These are phyloP conservation scores for Naganishia sp. DNA, from an alignment of 1,284 basidiomycete genomes.

Conservation along the genomic window DNA sequence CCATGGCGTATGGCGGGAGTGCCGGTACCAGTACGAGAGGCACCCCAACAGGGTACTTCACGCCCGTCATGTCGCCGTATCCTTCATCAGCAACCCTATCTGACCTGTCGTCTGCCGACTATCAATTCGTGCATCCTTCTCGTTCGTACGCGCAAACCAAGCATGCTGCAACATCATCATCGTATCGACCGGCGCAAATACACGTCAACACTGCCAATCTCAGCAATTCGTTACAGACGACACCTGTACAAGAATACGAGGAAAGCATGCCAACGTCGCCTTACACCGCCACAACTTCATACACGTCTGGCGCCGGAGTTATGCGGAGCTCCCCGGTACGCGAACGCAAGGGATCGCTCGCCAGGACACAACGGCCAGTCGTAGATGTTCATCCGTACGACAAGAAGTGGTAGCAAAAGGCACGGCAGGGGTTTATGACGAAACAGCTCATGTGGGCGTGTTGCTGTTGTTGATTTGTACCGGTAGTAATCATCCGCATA, in stretches of 20 bases:
- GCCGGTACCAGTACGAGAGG: neutral
- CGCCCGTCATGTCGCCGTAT: slow-evolving; percentile 19
- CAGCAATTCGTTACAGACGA: too few relatives aligned
- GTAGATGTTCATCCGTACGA: slow-evolving; percentile 16
- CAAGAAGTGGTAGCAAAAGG: slow-evolving; percentile 12
- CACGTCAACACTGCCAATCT: slow-evolving; percentile 6
- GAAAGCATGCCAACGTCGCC: slow-evolving; percentile 23
- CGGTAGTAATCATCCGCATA: neutral
- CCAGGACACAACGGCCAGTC: slow-evolving; percentile 4
- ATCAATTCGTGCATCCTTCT: too few relatives aligned
- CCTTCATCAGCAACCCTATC: slow-evolving; percentile 11
- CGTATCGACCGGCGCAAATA: slow-evolving; percentile 3
- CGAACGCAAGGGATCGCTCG: slow-evolving; percentile 17
- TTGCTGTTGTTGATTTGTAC: neutral
- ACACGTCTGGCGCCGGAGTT: slow-evolving; percentile 13
- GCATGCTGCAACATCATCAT: neutral
- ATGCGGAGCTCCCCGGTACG: slow-evolving; percentile 21
- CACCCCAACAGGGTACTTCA: slow-evolving; percentile 22
- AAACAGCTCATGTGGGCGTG: neutral
- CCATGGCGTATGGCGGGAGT: slow-evolving; percentile 3
- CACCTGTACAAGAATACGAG: slow-evolving; percentile 1
- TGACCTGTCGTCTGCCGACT: neutral
- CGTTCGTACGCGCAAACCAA: too few relatives aligned
- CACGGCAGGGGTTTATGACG: neutral
- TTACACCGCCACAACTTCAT: slow-evolving; percentile 19